Base-by-base conservation (phyloP, 2,329 filamentous ascomycete species). In the Chaetomium sp. region DNA sequence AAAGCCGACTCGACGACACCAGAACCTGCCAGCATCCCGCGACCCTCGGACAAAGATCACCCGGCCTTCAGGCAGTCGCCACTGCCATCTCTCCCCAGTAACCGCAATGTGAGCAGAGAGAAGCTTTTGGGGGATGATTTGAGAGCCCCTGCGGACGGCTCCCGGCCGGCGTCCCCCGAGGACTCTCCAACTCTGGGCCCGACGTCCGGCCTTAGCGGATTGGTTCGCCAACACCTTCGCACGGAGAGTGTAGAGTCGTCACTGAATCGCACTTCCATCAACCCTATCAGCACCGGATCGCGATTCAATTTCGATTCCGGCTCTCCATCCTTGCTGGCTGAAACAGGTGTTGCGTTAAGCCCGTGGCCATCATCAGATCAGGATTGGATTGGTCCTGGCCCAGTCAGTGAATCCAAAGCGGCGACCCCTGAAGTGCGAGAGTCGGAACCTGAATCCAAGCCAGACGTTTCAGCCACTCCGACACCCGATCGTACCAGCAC, bases 191-290 rank as follows among this genome's bases (percentile, higher is more conserved):
- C 89, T 0, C 73, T 96, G 5, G 87, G 87, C 1, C 76, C 76
- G 9, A 76, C 76, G 12, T 73, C 74, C 14, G 90, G 89, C 1
- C 76, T 96, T 12, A 92, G 86, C 65, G 88, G 87, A 1, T 81
- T 96, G 76, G 85, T 96, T 46, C 84, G 87, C 36, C 86, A 91
- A 59, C 94, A 97, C 74, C 74, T 97, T 42, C 84, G 94, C 50
- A 84, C 84, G 37, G 84, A 86, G 60, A 97, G 92, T 71, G 86
- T 86, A 56, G 80, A 84, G 11, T 97, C 92, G 0, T 95, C 90
- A 0, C 78, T 94, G 33, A 90, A 89, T 62, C 82, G 81, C 33
- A 73, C 71, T 32, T 74, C 74, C 8, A 73, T 69, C 42, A 69
- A 66, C 59, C 72, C 60, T 38, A 67, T 61, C 47, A 71, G 59